Conservation (phyloP, 2,329 filamentous ascomycete genomes). For the Colletotrichum sidae region DNA sequence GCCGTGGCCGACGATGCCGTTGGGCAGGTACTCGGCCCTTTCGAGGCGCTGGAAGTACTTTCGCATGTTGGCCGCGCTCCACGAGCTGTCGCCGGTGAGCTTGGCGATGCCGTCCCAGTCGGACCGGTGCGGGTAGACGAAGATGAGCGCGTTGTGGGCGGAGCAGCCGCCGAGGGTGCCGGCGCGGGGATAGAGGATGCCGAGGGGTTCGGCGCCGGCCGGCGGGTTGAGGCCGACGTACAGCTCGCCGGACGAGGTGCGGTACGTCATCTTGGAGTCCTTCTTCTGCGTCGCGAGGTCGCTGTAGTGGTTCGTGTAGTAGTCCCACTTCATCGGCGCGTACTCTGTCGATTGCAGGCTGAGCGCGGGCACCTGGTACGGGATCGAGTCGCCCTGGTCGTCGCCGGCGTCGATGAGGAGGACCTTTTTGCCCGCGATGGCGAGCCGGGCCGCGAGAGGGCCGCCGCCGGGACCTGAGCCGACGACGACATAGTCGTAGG, state of each 20-base stretch:
- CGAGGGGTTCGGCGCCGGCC: slow-evolving; percentile 52
- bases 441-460: slow-evolving; percentile 66
- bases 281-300: slow-evolving; percentile 45
- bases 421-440: slow-evolving; percentile 65
- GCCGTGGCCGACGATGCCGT: slow-evolving; percentile 60
- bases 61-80: slow-evolving; percentile 69
- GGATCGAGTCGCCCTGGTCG: slow-evolving; percentile 56
- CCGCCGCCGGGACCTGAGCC: slow-evolving; percentile 68
- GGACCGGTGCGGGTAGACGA: slow-evolving; percentile 67
- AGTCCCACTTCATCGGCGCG: slow-evolving; percentile 38
- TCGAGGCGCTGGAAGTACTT: slow-evolving; percentile 69
- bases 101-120: slow-evolving; percentile 70
- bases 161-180: slow-evolving; percentile 63
- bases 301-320: slow-evolving; percentile 39
- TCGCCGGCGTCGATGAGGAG: slow-evolving; percentile 70
- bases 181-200: slow-evolving; percentile 59
- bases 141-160: slow-evolving; percentile 71
- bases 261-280: slow-evolving; percentile 66
- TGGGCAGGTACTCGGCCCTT: slow-evolving; percentile 63
- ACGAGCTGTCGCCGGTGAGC: slow-evolving; percentile 70
- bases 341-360: slow-evolving; percentile 40
- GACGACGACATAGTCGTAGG: slow-evolving; percentile 70
- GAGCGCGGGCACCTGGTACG: slow-evolving; percentile 44
- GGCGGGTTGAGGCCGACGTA: slow-evolving; percentile 55
- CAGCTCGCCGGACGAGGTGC: slow-evolving; percentile 49